Evolutionary conservation across 108 stramenopile species (phyloP).

Genomic region (Fragilaria crotonensis): DNA sequence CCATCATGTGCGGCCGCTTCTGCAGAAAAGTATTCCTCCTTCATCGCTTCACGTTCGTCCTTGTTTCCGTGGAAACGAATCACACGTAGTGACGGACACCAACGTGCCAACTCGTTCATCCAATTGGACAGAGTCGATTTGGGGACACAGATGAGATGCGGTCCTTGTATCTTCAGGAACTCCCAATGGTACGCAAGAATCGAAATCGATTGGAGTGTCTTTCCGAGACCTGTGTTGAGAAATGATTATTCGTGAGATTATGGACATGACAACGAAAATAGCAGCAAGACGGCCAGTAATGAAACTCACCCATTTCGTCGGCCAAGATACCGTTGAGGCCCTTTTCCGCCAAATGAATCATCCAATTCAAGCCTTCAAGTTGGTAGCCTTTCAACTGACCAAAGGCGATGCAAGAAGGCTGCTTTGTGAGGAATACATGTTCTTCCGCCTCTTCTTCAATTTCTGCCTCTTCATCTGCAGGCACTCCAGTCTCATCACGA

Average conservation of each 20-base stretch:
- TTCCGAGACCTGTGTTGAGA: conserved; percentile 72
- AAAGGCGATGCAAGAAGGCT: conserved; percentile 85
- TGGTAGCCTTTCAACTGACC: conserved; percentile 89
- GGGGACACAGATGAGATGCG: conserved; percentile 95
- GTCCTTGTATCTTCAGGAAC: conserved; percentile 68
- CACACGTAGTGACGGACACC: conserved; percentile 88
- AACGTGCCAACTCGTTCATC: conserved; percentile 95
- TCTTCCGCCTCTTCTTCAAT: conserved; percentile 32
- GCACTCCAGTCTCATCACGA: conserved; percentile 15
- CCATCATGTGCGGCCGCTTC: conserved; percentile 77
- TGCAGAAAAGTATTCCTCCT: conserved; percentile 68
- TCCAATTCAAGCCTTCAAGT: conserved; percentile 95
- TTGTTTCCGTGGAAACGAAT: conserved; percentile 89
- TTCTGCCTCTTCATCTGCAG: conserved; percentile 39
- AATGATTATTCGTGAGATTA: too few relatives aligned
- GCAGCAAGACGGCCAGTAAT: too few relatives aligned
- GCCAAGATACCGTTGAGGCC: conserved; percentile 95
- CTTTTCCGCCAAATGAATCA: conserved; percentile 92
- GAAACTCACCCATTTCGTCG: conserved; percentile 83
- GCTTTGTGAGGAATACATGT: conserved; percentile 78
- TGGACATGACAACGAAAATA: too few relatives aligned
- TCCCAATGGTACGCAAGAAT: conserved; percentile 86
- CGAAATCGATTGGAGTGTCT: conserved; percentile 97
- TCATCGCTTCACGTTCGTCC: conserved; percentile 77
- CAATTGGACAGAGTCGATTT: conserved; percentile 98